These are phyloP conservation scores for Ceratocystis lukuohia DNA, from an alignment of 2,329 filamentous ascomycete species.

Conservation along the genomic window DNA sequence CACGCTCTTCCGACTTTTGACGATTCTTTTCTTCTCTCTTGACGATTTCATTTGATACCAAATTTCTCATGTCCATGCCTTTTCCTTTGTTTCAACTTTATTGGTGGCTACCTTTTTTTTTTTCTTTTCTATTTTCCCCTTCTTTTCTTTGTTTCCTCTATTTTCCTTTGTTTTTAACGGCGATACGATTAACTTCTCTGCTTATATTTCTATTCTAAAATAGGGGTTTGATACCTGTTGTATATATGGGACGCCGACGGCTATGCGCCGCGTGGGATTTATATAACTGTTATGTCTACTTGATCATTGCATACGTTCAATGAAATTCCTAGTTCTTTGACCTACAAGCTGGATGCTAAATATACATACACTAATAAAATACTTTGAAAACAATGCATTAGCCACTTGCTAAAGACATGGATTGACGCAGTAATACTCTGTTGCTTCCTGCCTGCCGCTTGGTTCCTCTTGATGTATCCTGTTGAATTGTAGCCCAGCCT, in stretches of 20 bases:
- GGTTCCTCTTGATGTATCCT: too few species aligned
- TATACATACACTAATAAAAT: not conserved
- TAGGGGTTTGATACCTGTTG: not conserved
- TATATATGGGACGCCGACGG: not conserved
- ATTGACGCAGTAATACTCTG: too few species aligned
- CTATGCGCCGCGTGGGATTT: not conserved
- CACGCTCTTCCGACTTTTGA: not conserved
- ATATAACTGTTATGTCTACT: not conserved
- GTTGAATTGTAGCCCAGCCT: too few species aligned
- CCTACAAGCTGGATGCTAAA: not conserved
- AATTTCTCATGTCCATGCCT: conserved; percentile 3
- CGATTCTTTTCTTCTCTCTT: not conserved
- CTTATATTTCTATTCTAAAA: not conserved
- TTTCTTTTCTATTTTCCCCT: not conserved
- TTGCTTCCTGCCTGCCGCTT: too few species aligned
- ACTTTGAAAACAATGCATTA: not conserved
- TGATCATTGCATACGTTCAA: not conserved
- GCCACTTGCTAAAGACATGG: too few species aligned
- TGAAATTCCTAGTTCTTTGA: not conserved
- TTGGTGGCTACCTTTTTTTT: not conserved
- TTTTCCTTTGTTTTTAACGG: conserved; percentile 5
- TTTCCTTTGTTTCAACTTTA: not conserved
- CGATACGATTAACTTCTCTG: not conserved
- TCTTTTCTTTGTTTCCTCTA: not conserved
- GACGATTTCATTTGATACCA: conserved; percentile 10